Conservation (phyloP, 2,329 filamentous ascomycete genomes). For the Paecilomyces sp. region DNA sequence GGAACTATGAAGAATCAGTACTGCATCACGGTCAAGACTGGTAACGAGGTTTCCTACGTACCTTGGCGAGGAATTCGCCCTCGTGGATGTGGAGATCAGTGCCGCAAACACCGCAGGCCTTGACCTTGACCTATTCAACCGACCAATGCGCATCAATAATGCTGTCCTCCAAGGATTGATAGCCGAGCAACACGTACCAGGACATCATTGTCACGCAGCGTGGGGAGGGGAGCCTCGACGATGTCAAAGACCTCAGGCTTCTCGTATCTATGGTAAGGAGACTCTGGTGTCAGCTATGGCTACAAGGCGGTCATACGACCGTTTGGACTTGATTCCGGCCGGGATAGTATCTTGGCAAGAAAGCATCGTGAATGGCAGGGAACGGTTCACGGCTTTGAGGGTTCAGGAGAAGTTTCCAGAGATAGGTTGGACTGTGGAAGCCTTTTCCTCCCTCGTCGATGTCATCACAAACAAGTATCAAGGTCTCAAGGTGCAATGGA, state of each 20-base stretch:
- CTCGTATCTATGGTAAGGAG: slow-evolving; percentile 42
- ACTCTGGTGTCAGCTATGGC: neutral
- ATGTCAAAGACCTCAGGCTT: slow-evolving; percentile 56
- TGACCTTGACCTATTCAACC: slow-evolving; percentile 52
- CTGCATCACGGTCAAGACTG: neutral
- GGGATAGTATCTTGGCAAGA: neutral
- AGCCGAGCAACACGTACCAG: slow-evolving; percentile 31
- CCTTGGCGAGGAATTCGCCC: slow-evolving; percentile 57
- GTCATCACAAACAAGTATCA: neutral
- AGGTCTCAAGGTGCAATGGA: neutral
- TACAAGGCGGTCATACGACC: neutral
- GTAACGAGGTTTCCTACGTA: slow-evolving; percentile 15
- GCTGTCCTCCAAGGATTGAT: neutral
- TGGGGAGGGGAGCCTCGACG: slow-evolving; percentile 56
- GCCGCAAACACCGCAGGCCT: slow-evolving; percentile 58
- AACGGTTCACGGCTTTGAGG: neutral
- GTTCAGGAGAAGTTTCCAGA: neutral
- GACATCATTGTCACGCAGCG: slow-evolving; percentile 53
- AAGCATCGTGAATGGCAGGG: neutral
- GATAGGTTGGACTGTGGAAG: neutral
- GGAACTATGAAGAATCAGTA: slow-evolving; percentile 41
- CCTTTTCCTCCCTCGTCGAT: neutral
- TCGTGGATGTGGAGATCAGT: slow-evolving; percentile 52
- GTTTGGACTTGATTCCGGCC: neutral
- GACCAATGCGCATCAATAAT: neutral